A percentile compares a stretch with the other conserved stretches of the same genome.
Evolutionary conservation across 495 filamentous ascomycete species (phyloP).

Genomic region (Trichoderma virens): DNA sequence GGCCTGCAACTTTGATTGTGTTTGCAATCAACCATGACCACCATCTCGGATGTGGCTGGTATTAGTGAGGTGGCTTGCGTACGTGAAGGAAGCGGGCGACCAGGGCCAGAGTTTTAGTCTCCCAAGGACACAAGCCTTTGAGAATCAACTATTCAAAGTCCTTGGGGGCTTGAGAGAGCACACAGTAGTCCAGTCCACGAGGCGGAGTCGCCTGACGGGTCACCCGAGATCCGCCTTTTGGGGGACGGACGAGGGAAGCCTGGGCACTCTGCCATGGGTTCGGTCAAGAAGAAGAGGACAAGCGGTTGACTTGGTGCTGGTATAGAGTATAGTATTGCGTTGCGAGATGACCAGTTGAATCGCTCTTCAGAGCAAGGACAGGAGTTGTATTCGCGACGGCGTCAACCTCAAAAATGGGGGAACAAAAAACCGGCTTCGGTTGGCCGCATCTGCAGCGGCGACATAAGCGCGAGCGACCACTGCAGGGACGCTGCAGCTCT

Average conservation of each 20-base stretch:
- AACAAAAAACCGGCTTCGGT: background rate
- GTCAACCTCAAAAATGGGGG: background rate
- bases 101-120: background rate
- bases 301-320: no score
- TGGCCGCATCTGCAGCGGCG: background rate
- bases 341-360: background rate
- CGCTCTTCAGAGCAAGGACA: background rate
- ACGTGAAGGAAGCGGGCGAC: background rate
- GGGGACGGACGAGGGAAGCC: background rate
- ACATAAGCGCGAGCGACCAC: background rate
- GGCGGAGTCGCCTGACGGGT: constrained; percentile 6
- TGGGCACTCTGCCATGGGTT: background rate
- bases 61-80: constrained; percentile 6
- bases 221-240: background rate
- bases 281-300: no score
- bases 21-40: background rate
- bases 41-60: background rate
- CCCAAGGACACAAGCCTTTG: background rate
- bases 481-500: constrained; percentile 5
- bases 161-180: background rate
- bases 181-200: background rate
- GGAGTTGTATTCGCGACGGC: background rate
- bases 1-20: no score
- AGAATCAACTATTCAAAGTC: background rate
- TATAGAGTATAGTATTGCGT: no score